Evolutionary conservation across 2,329 filamentous ascomycete species (phyloP).

Genomic region (Stagonosporopsis rhizophila): DNA sequence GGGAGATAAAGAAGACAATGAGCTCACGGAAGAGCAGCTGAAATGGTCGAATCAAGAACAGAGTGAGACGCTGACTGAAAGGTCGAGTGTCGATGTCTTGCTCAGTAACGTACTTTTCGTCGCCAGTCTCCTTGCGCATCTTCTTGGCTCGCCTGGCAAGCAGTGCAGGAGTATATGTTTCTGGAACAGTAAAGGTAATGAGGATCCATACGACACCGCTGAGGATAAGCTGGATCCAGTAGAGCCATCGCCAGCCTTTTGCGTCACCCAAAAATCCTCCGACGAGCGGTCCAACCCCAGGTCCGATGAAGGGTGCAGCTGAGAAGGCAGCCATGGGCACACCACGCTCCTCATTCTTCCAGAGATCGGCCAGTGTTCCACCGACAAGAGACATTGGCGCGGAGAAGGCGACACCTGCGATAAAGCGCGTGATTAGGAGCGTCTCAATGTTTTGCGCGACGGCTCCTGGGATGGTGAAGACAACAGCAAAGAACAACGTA

Average conservation of each 20-base stretch:
- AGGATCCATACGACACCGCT: slow-evolving; percentile 72
- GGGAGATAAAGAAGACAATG: slow-evolving; percentile 81
- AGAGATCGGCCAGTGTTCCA: slow-evolving; percentile 83
- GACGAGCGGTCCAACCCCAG: slow-evolving; percentile 69
- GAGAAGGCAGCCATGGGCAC: slow-evolving; percentile 88
- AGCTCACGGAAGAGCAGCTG: slow-evolving; percentile 84
- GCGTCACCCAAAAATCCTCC: slow-evolving; percentile 76
- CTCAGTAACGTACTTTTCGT: slow-evolving; percentile 75
- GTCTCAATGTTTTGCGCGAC: slow-evolving; percentile 78
- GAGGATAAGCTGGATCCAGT: slow-evolving; percentile 85
- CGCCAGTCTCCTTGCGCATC: slow-evolving; percentile 72
- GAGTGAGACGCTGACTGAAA: slow-evolving; percentile 69
- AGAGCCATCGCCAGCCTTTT: slow-evolving; percentile 80
- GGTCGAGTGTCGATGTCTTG: slow-evolving; percentile 78
- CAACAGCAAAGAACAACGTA: slow-evolving; percentile 72
- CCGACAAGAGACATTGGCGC: slow-evolving; percentile 88
- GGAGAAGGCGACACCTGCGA: slow-evolving; percentile 84
- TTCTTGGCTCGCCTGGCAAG: slow-evolving; percentile 74
- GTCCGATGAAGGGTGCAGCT: slow-evolving; percentile 82
- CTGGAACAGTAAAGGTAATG: slow-evolving; percentile 87
- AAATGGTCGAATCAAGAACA: slow-evolving; percentile 83
- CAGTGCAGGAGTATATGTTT: slow-evolving; percentile 85
- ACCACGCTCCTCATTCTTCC: slow-evolving; percentile 81
- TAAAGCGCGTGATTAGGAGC: slow-evolving; percentile 75
- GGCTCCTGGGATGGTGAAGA: slow-evolving; percentile 83